A percentile compares a stretch with the other conserved stretches of the same genome.
Conservation (phyloP, 768 basidiomycete species). For the Boletus reticulatus region DNA sequence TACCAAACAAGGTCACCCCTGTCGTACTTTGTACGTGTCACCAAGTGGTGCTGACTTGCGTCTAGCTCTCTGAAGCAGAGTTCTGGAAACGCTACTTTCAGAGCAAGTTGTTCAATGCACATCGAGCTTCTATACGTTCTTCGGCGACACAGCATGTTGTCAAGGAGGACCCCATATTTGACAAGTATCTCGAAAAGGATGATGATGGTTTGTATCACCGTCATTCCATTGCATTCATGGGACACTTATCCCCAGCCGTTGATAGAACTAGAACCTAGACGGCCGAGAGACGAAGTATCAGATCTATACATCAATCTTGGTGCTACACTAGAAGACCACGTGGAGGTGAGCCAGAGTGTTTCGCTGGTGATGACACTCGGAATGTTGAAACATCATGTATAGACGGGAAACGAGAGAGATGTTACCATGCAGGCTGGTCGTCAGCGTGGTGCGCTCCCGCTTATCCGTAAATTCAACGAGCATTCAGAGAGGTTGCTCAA, state of each 20-base stretch:
- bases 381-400: neutral
- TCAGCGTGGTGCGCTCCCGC: slow-evolving; percentile 81
- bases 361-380: neutral
- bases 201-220: slow-evolving; percentile 71
- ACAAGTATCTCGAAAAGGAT: slow-evolving; percentile 93
- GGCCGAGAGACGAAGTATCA: slow-evolving; percentile 60
- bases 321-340: slow-evolving; percentile 90
- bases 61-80: slow-evolving; percentile 80
- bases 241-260: neutral
- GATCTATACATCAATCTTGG: slow-evolving; percentile 82
- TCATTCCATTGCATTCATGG: neutral
- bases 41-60: neutral
- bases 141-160: slow-evolving; percentile 81
- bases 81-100: slow-evolving; percentile 99
- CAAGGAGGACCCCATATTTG: slow-evolving; percentile 91
- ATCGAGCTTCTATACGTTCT: slow-evolving; percentile 89
- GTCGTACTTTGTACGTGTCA: neutral
- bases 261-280: slow-evolving; percentile 75
- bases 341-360: slow-evolving; percentile 51
- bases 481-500: slow-evolving; percentile 90
- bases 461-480: slow-evolving; percentile 97
- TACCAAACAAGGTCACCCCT: slow-evolving; percentile 70
- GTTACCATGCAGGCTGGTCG: slow-evolving; percentile 95
- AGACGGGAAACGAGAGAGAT: slow-evolving; percentile 91
- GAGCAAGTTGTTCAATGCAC: slow-evolving; percentile 92